These are phyloP conservation scores for Dendrobium huoshanense DNA, from an alignment of 106 monocot genomes.

Conservation along the genomic window DNA sequence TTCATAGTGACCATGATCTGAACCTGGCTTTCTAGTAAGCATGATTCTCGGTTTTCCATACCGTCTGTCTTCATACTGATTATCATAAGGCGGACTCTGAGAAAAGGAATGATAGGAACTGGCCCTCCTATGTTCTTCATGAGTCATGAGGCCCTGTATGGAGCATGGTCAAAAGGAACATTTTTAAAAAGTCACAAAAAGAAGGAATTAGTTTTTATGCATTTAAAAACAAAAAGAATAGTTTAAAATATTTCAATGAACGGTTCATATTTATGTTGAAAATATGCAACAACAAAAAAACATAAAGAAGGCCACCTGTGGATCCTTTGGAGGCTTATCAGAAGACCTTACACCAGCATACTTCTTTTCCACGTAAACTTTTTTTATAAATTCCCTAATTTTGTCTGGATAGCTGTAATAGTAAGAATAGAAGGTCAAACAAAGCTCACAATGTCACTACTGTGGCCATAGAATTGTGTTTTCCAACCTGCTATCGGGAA, in stretches of 20 bases:
- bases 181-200: not conserved
- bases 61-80: constrained; percentile 76
- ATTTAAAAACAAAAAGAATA: no score
- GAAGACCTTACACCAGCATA: constrained; percentile 53
- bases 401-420: constrained; percentile 65
- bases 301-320: constrained; percentile 34
- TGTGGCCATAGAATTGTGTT: not conserved
- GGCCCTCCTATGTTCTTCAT: constrained; percentile 58
- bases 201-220: not conserved
- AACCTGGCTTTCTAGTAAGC: constrained; percentile 79
- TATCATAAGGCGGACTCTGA: constrained; percentile 70
- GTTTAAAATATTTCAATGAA: not conserved
- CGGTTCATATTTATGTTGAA: not conserved
- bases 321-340: constrained; percentile 81
- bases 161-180: not conserved
- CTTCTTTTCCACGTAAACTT: constrained; percentile 89
- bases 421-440: constrained; percentile 9
- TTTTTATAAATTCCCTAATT: constrained; percentile 92
- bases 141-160: constrained; percentile 28
- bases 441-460: not conserved
- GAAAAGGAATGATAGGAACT: constrained; percentile 73
- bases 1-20: constrained; percentile 71
- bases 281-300: not conserved
- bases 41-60: constrained; percentile 63
- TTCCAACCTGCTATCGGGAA: constrained; percentile 62